phyloP scores from a whole-genome alignment of 345 rosid species.

The Noccaea caerulescens region DNA sequence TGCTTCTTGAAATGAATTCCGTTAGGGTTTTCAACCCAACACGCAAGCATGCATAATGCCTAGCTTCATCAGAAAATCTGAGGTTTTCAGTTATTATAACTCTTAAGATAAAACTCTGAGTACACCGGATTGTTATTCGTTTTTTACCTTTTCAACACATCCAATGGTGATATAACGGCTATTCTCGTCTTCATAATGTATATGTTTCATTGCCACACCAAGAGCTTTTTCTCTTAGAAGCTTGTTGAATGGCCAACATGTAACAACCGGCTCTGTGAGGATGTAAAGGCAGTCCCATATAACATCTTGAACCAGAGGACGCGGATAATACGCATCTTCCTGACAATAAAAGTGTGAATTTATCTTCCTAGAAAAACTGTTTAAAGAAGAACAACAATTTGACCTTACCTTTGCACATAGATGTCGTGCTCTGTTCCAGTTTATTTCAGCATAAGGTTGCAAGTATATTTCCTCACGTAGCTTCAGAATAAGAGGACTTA shows the following conservation, averaged over 20 bases:
- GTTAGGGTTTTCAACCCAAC: slow-evolving; percentile 84
- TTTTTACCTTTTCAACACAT: slow-evolving; percentile 65
- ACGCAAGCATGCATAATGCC: slow-evolving; percentile 65
- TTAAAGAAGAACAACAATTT: background rate
- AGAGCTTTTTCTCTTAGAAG: slow-evolving; percentile 58
- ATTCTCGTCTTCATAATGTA: slow-evolving; percentile 69
- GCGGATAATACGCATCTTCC: slow-evolving; percentile 70
- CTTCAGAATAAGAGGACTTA: slow-evolving; percentile 56
- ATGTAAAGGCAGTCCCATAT: slow-evolving; percentile 63
- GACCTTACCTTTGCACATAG: slow-evolving; percentile 54
- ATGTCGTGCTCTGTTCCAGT: slow-evolving; percentile 56
- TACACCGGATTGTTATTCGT: background rate
- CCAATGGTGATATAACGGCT: slow-evolving; percentile 71
- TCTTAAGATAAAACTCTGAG: background rate
- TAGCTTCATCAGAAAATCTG: background rate
- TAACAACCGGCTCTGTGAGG: slow-evolving; percentile 55
- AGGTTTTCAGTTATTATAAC: slow-evolving; percentile 27
- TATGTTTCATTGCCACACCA: slow-evolving; percentile 58
- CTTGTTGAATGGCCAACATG: slow-evolving; percentile 64
- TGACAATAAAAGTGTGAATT: slow-evolving; percentile 26
- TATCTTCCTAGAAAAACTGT: background rate
- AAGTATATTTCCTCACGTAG: slow-evolving; percentile 58
- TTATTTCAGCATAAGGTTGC: slow-evolving; percentile 57
- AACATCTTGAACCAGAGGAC: slow-evolving; percentile 58
- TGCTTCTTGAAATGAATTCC: slow-evolving; percentile 74